phyloP scores from a whole-genome alignment of 2,329 filamentous ascomycete species.

The Penicillium paneum region DNA sequence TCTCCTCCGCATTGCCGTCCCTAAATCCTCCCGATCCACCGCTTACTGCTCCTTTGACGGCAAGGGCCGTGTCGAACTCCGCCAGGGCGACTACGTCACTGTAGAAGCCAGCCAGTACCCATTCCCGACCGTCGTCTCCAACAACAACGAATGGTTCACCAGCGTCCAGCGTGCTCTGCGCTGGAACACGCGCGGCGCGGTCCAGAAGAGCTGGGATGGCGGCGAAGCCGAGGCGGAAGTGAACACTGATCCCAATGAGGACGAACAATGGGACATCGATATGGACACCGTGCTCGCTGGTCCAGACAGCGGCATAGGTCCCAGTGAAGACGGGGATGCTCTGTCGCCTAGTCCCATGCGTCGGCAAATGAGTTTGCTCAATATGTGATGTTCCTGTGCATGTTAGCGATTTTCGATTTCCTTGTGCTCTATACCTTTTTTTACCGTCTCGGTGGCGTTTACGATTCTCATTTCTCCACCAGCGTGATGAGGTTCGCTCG shows the following conservation, averaged over 20 bases:
- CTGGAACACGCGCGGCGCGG: slow-evolving; percentile 91
- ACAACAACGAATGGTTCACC: slow-evolving; percentile 92
- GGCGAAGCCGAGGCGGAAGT: slow-evolving; percentile 34
- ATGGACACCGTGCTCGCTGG: slow-evolving; percentile 58
- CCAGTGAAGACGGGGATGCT: slow-evolving; percentile 64
- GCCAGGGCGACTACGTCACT: slow-evolving; percentile 91
- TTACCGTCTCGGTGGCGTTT: not conserved
- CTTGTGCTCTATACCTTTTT: slow-evolving; percentile 9
- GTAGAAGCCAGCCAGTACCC: slow-evolving; percentile 95
- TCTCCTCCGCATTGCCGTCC: slow-evolving; percentile 83
- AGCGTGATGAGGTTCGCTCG: not conserved
- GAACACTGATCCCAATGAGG: slow-evolving; percentile 50
- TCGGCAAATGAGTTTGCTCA: slow-evolving; percentile 70
- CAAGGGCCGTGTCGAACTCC: slow-evolving; percentile 89
- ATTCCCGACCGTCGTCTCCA: slow-evolving; percentile 91
- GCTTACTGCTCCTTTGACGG: slow-evolving; percentile 98
- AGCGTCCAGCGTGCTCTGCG: slow-evolving; percentile 86
- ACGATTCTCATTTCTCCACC: not conserved
- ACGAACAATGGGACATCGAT: slow-evolving; percentile 87
- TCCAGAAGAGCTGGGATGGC: slow-evolving; percentile 77
- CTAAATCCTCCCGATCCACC: slow-evolving; percentile 78
- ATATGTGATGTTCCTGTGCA: slow-evolving; percentile 46
- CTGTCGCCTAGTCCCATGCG: slow-evolving; percentile 63
- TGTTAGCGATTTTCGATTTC: slow-evolving; percentile 9
- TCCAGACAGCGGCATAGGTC: slow-evolving; percentile 47